Base-by-base conservation (phyloP, 78 protist genomes). In the Speleostelium caveatum region DNA sequence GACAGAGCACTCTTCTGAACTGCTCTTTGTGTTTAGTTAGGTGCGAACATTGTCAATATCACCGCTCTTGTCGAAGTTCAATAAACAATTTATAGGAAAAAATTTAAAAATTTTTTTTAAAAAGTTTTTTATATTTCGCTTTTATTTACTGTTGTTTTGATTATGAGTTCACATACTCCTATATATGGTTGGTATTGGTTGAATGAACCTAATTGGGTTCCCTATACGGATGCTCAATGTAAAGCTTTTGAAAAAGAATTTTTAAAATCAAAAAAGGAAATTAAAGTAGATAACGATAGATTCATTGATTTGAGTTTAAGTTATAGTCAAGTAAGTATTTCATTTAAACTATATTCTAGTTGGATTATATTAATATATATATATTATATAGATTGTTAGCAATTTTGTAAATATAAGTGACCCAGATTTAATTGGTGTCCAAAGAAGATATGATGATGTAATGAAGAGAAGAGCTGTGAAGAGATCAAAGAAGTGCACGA, bases 381-480 rank as follows among this genome's bases (percentile, higher is more conserved):
- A 30, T 3, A 36, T 30, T 39, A 16, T 21, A 7, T 22, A 80
- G 90, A 69, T 83, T 69, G 59, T 83, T 26, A 21, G 32, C 17
- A 83, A 83, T 33, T 83, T 83, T 69, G 17, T 22, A 28, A 45
- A 35, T 32, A 1, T 61, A 7, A 69, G 22, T 3, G 90, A 83
- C 42, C 62, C 62, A 41, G 78, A 83, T 69, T 30, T 83, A 2
- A 32, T 83, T 41, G 90, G 79, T 14, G 69, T 83, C 4, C 90
- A 83, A 59, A 83, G 90, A 69, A 83, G 90, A 83, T 68, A 59
- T 69, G 90, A 83, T 28, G 90, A 83, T 32, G 35, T 24, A 4
- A 79, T 79, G 88, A 79, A 79, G 28, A 59, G 62, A 69, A 35
- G 90, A 33, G 78, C 72, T 58, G 90, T 83, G 6, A 83, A 69